Evolutionary conservation across 192 early-diverging fungal genomes (phyloP).

Genomic region (Coemansia sp.): DNA sequence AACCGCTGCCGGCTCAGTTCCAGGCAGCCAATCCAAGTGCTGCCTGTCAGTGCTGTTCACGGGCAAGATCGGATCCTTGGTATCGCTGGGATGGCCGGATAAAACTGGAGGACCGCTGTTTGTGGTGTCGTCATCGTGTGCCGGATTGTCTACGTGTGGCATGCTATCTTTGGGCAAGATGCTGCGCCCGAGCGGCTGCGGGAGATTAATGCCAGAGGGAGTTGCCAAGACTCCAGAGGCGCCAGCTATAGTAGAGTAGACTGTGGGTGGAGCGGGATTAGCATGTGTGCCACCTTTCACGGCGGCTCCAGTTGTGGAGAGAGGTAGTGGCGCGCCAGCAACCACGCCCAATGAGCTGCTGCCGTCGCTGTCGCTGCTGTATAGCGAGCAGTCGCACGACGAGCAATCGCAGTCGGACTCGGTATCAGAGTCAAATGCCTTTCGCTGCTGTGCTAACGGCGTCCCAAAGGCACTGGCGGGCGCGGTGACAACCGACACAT

Average conservation of each 20-base stretch:
- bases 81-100: background rate
- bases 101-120: background rate
- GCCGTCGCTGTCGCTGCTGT: slow-evolving; percentile 8
- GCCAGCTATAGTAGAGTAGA: background rate
- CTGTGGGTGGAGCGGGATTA: background rate
- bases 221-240: background rate
- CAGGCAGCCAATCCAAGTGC: background rate
- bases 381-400: slow-evolving; percentile 42
- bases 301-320: background rate
- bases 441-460: slow-evolving; percentile 17
- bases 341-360: slow-evolving; percentile 1
- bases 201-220: slow-evolving; percentile 17
- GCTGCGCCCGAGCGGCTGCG: slow-evolving; percentile 22
- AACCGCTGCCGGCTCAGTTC: background rate
- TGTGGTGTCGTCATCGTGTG: too few relatives aligned
- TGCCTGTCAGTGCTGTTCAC: background rate
- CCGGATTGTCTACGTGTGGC: too few relatives aligned
- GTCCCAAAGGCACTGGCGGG: slow-evolving; percentile 27
- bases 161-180: background rate
- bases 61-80: too few relatives aligned
- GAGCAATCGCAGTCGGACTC: slow-evolving; percentile 28
- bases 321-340: background rate
- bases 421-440: slow-evolving; percentile 15
- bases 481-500: slow-evolving; percentile 36
- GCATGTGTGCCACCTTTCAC: background rate